Evolutionary conservation across 148 eudicot species (phyloP).

Genomic region (Arbutus unedo): DNA sequence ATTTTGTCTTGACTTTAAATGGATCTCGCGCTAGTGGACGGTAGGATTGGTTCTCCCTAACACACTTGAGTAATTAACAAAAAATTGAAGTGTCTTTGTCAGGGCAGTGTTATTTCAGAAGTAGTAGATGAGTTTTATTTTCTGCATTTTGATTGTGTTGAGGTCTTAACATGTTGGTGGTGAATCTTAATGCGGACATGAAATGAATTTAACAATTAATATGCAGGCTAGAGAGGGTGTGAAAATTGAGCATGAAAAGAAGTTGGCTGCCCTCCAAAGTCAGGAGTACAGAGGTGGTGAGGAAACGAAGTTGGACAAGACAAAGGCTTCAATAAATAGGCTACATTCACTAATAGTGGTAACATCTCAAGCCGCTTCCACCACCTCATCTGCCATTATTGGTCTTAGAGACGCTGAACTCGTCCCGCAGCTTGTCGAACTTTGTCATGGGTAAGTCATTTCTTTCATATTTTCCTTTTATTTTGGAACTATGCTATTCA

Average conservation of each 20-base stretch:
- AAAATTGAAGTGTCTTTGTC: neutral
- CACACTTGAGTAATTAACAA: no score
- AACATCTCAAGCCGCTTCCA: slow-evolving; percentile 87
- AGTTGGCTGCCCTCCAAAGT: slow-evolving; percentile 71
- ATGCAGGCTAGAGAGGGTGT: slow-evolving; percentile 90
- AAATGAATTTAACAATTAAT: slow-evolving; percentile 11
- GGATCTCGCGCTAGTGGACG: no score
- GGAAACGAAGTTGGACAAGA: slow-evolving; percentile 83
- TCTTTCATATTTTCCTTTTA: neutral
- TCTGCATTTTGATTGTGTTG: slow-evolving; percentile 2
- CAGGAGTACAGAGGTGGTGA: slow-evolving; percentile 80
- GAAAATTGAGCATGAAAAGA: slow-evolving; percentile 86
- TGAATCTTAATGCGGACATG: slow-evolving; percentile 2
- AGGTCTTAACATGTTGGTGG: slow-evolving; percentile 5
- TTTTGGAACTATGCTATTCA: neutral
- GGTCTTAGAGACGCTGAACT: slow-evolving; percentile 83
- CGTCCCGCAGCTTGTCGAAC: slow-evolving; percentile 83
- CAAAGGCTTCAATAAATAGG: slow-evolving; percentile 73
- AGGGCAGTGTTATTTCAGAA: neutral
- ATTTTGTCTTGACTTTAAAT: no score
- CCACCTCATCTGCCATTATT: slow-evolving; percentile 77
- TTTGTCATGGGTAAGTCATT: slow-evolving; percentile 84
- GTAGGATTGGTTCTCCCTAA: no score
- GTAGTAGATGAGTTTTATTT: neutral
- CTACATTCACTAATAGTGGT: slow-evolving; percentile 83